A percentile compares a stretch with the other conserved stretches of the same genome.
These are phyloP conservation scores for Xylaria sp. DNA, from an alignment of 495 filamentous ascomycete genomes.

Conservation along the genomic window DNA sequence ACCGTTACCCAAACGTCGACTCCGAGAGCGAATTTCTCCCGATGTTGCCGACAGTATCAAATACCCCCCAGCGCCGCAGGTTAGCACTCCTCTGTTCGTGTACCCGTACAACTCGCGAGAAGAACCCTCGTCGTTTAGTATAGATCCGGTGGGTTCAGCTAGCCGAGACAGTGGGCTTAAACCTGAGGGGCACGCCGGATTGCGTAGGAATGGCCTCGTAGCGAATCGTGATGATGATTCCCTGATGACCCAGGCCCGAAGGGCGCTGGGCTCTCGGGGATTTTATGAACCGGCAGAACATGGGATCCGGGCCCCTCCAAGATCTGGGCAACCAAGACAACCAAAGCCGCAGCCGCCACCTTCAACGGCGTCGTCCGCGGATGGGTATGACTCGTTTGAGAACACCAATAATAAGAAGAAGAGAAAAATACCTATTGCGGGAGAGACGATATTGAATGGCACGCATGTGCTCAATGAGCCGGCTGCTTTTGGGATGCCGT, in stretches of 20 bases:
- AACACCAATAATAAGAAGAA: constrained; percentile 99
- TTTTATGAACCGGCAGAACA: constrained; percentile 38
- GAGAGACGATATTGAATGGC: constrained; percentile 61
- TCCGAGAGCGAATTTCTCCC: constrained; percentile 83
- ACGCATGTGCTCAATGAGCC: constrained; percentile 62
- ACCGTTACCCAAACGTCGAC: constrained; percentile 84
- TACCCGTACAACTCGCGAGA: constrained; percentile 65
- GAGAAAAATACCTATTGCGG: constrained; percentile 93
- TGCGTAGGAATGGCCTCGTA: constrained; percentile 41
- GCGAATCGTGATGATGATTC: constrained; percentile 49
- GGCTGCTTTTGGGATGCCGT: constrained; percentile 34
- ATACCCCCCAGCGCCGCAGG: constrained; percentile 75
- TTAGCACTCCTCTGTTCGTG: constrained; percentile 74
- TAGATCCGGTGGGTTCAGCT: constrained; percentile 30
- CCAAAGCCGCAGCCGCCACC: constrained; percentile 52
- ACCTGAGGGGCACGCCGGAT: constrained; percentile 36
- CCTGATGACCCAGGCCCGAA: constrained; percentile 38
- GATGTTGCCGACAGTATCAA: constrained; percentile 83
- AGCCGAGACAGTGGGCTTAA: constrained; percentile 43
- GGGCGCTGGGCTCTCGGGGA: constrained; percentile 36
- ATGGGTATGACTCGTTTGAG: constrained; percentile 96
- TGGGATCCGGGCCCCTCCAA: constrained; percentile 35
- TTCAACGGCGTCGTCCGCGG: constrained; percentile 65
- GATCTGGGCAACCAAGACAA: constrained; percentile 46
- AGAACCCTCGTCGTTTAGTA: constrained; percentile 38